These are phyloP conservation scores for Lodderomyces metapsilosis DNA, from an alignment of 1,139 yeast genomes.

Conservation along the genomic window DNA sequence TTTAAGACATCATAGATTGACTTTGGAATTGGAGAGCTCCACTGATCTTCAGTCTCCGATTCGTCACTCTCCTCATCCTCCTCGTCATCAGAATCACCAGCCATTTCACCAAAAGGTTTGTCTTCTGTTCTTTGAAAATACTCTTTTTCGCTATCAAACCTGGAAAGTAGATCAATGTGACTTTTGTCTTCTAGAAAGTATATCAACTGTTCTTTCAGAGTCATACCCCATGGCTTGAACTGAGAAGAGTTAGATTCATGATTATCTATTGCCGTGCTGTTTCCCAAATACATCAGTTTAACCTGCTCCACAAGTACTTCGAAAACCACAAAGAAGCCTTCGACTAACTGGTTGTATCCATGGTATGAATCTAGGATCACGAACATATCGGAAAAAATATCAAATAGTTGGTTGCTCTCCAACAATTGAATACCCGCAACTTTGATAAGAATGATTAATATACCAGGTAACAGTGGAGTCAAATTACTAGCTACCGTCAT, in stretches of 20 bases:
- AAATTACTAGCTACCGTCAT: constrained; percentile 62
- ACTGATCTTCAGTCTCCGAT: constrained; percentile 27
- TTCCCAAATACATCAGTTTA: constrained; percentile 31
- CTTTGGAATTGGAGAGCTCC: constrained; percentile 68
- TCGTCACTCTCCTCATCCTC: constrained; percentile 24
- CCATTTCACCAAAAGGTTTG: constrained; percentile 36
- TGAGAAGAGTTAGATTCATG: constrained; percentile 17
- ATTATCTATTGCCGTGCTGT: constrained; percentile 6
- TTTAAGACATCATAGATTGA: constrained; percentile 56
- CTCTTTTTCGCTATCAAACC: constrained; percentile 31
- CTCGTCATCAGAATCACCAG: constrained; percentile 45
- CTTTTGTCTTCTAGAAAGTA: constrained; percentile 36
- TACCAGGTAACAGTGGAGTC: constrained; percentile 71
- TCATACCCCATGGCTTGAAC: constrained; percentile 59
- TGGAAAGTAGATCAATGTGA: constrained; percentile 27
- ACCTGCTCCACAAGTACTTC: constrained; percentile 61
- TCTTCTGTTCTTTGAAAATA: constrained; percentile 35
- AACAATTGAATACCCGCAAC: constrained; percentile 69
- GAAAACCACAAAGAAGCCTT: constrained; percentile 74
- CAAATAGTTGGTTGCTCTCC: constrained; percentile 56
- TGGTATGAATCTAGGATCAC: constrained; percentile 79
- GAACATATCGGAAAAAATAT: constrained; percentile 71
- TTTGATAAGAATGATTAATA: constrained; percentile 62
- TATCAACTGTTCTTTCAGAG: constrained; percentile 34
- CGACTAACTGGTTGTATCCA: constrained; percentile 70